These are phyloP conservation scores for Sarocladium strictum DNA, from an alignment of 2,329 filamentous ascomycete species.

Conservation along the genomic window DNA sequence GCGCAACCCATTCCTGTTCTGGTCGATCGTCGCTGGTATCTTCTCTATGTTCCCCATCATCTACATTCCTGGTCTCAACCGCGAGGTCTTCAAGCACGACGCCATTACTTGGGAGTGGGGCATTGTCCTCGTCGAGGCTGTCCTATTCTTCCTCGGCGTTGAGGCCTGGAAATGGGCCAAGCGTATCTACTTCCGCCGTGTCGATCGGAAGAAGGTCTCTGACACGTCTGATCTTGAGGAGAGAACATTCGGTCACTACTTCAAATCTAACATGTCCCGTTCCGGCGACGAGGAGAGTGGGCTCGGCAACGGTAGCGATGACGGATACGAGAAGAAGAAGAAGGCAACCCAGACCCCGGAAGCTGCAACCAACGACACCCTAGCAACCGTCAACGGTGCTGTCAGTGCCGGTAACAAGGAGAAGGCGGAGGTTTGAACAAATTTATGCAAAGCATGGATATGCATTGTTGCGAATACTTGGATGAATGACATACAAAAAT, in stretches of 20 bases:
- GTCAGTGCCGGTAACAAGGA: not conserved
- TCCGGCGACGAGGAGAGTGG: conserved; percentile 7
- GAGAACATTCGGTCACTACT: conserved; percentile 32
- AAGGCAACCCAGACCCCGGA: not conserved
- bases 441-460: not conserved
- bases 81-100: conserved; percentile 52
- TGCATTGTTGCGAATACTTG: not conserved
- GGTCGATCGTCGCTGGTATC: conserved; percentile 47
- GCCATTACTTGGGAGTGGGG: conserved; percentile 60
- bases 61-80: conserved; percentile 57
- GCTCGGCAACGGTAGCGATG: conserved; percentile 4
- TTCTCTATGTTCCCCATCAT: conserved; percentile 44
- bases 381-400: not conserved
- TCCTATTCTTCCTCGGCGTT: conserved; percentile 51
- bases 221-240: conserved; percentile 34
- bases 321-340: conserved; percentile 6
- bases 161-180: conserved; percentile 56
- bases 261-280: conserved; percentile 13
- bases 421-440: not conserved
- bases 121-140: conserved; percentile 48
- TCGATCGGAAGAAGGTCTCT: conserved; percentile 23
- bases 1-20: conserved; percentile 69
- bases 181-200: conserved; percentile 34
- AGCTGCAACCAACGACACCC: not conserved
- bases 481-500: not conserved